Conservation (phyloP, 352 stramenopile genomes). For the Albugo candida region DNA sequence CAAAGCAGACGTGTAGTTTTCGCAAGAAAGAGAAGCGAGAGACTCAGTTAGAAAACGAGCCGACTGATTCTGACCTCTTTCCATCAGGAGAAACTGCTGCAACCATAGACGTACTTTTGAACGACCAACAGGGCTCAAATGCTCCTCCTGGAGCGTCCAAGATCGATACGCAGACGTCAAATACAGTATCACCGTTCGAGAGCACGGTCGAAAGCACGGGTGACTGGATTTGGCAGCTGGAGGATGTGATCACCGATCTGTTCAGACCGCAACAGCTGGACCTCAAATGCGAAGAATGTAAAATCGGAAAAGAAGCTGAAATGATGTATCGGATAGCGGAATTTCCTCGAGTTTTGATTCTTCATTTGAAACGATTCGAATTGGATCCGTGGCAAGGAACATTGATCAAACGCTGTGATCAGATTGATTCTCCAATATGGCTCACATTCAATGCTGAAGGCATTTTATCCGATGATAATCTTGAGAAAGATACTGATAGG, state of each 20-base stretch:
- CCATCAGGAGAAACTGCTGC: too few species aligned
- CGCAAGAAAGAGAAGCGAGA: background rate
- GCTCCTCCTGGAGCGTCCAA: background rate
- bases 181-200: background rate
- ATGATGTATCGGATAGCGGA: conserved; percentile 41
- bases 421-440: conserved; percentile 29
- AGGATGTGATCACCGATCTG: conserved; percentile 46
- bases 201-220: too few species aligned
- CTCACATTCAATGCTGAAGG: background rate
- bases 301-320: conserved; percentile 33
- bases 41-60: background rate
- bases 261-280: conserved; percentile 64
- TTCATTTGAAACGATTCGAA: conserved; percentile 77
- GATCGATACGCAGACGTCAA: background rate
- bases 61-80: background rate
- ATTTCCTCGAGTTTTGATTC: conserved; percentile 44
- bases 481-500: too few species aligned
- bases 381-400: conserved; percentile 37
- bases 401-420: conserved; percentile 53
- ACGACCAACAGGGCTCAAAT: too few species aligned
- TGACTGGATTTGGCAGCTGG: conserved; percentile 9
- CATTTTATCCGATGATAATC: too few species aligned
- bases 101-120: too few species aligned
- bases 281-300: conserved; percentile 72
- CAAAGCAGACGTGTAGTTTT: background rate